phyloP scores from a whole-genome alignment of 2,329 filamentous ascomycete genomes.

The Cytospora chrysosperma region DNA sequence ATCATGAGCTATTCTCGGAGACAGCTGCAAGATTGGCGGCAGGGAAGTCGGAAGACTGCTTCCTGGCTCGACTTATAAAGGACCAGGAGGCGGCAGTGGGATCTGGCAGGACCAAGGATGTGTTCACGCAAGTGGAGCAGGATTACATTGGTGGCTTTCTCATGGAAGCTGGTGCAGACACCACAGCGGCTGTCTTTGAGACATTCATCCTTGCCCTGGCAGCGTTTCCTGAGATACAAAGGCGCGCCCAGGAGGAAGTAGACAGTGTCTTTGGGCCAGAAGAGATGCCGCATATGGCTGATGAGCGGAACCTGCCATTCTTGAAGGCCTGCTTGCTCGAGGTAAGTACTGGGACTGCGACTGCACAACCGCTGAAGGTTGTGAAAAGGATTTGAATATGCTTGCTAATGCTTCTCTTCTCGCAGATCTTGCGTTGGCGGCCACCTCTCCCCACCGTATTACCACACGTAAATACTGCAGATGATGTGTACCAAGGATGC shows the following conservation, averaged over 20 bases:
- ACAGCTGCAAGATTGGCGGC: conserved; percentile 20
- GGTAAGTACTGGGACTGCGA: conserved; percentile 7
- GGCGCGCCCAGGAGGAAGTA: conserved; percentile 25
- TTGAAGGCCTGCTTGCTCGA: conserved; percentile 26
- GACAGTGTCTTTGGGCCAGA: conserved; percentile 21
- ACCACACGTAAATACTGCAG: conserved; percentile 23
- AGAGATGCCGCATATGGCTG: conserved; percentile 15
- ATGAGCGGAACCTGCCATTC: conserved; percentile 22
- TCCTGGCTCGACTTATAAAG: conserved; percentile 17
- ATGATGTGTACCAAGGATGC: conserved; percentile 25
- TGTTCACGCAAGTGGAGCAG: conserved; percentile 22
- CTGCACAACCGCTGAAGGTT: neutral
- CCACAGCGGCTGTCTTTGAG: conserved; percentile 20
- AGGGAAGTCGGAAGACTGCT: conserved; percentile 23
- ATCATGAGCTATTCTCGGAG: conserved; percentile 23
- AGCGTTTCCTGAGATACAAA: conserved; percentile 23
- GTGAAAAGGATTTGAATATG: no score
- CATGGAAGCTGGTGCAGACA: conserved; percentile 26
- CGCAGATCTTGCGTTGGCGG: conserved; percentile 26
- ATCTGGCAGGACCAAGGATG: conserved; percentile 12
- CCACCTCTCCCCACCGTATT: conserved; percentile 21
- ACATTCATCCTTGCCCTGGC: conserved; percentile 25
- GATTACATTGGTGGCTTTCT: conserved; percentile 25
- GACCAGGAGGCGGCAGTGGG: conserved; percentile 1
- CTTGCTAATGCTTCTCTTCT: neutral